phyloP scores from a whole-genome alignment of 2,329 filamentous ascomycete species.

The Pezizomycotina sp. region DNA sequence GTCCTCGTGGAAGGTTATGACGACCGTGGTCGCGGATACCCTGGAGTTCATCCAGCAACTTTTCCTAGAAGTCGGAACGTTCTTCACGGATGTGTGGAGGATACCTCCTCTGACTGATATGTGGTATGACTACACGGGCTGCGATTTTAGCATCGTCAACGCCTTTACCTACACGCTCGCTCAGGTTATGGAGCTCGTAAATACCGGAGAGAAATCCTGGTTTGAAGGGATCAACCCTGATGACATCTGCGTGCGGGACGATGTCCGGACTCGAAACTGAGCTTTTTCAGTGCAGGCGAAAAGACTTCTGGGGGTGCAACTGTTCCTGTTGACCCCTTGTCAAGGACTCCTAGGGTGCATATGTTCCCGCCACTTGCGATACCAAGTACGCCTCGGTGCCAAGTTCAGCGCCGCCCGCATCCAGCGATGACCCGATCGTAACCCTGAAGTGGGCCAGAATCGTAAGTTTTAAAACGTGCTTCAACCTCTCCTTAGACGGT shows the following conservation, averaged over 20 bases:
- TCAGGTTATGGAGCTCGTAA: background rate
- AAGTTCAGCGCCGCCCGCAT: too few species aligned
- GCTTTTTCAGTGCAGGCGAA: background rate
- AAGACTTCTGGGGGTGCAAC: too few species aligned
- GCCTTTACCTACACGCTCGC: background rate
- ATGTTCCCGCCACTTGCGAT: too few species aligned
- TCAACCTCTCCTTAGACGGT: too few species aligned
- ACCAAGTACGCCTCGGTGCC: too few species aligned
- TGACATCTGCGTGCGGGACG: background rate
- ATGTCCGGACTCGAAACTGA: background rate
- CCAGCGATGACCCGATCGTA: too few species aligned
- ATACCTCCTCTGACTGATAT: background rate
- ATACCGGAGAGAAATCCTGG: background rate
- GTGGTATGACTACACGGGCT: slow-evolving; percentile 1
- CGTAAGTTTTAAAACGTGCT: too few species aligned
- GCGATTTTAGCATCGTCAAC: background rate
- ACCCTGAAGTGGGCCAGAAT: too few species aligned
- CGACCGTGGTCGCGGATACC: background rate
- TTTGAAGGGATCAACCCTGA: background rate
- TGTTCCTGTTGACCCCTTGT: too few species aligned
- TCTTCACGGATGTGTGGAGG: background rate
- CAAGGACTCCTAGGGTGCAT: too few species aligned
- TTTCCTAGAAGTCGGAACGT: background rate
- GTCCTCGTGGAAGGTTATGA: background rate
- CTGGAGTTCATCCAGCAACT: background rate